Evolutionary conservation across 2,329 filamentous ascomycete genomes (phyloP).

Genomic region (Colletotrichum cordylinicola): DNA sequence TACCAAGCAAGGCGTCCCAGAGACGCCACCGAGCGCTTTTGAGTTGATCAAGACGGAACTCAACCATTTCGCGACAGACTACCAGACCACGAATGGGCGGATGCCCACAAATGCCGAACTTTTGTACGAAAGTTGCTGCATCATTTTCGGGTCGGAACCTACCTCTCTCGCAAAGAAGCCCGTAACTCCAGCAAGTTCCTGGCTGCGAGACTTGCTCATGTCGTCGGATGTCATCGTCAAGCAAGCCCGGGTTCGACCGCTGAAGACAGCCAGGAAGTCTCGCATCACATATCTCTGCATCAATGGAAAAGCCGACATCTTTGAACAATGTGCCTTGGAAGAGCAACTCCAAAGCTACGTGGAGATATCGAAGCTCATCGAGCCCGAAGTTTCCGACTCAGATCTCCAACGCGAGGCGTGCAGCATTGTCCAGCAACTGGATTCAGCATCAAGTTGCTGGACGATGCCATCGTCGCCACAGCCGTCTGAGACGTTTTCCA

Average conservation of each 20-base stretch:
- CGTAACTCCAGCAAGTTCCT: slow-evolving; percentile 25
- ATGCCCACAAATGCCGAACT: slow-evolving; percentile 8
- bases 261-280: background rate
- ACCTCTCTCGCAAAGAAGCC: slow-evolving; percentile 7
- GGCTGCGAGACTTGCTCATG: slow-evolving; percentile 30
- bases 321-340: slow-evolving; percentile 8
- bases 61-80: slow-evolving; percentile 1
- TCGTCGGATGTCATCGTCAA: slow-evolving; percentile 12
- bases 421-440: background rate
- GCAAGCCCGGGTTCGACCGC: slow-evolving; percentile 20
- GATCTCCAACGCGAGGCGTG: slow-evolving; percentile 11
- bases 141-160: slow-evolving; percentile 25
- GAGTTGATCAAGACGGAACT: slow-evolving; percentile 17
- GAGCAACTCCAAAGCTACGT: slow-evolving; percentile 10
- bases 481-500: background rate
- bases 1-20: slow-evolving; percentile 21
- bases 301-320: slow-evolving; percentile 16
- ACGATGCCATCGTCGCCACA: background rate
- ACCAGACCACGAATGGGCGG: background rate
- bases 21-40: slow-evolving; percentile 12
- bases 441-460: background rate
- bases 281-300: slow-evolving; percentile 17
- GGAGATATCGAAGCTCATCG: background rate
- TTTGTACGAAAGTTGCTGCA: slow-evolving; percentile 17
- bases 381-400: background rate